Evolutionary conservation across 2,329 filamentous ascomycete genomes (phyloP).

Genomic region (Cladobotryum mycophilum): DNA sequence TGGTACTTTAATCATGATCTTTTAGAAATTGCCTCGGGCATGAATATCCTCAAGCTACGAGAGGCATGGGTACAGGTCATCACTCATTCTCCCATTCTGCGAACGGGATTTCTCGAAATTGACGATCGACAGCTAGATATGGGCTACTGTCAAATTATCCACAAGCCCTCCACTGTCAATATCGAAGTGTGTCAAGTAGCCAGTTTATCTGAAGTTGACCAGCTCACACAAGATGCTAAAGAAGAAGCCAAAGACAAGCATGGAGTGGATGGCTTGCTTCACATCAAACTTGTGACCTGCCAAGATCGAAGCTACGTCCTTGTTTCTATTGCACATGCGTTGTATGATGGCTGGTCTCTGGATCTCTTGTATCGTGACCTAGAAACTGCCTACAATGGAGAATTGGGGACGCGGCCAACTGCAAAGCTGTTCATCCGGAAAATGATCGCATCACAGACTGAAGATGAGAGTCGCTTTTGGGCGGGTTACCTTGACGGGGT

Average conservation of each 20-base stretch:
- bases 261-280: constrained; percentile 39
- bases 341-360: constrained; percentile 88
- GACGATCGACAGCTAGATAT: constrained; percentile 50
- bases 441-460: constrained; percentile 15
- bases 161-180: constrained; percentile 17
- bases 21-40: constrained; percentile 49
- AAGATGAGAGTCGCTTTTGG: constrained; percentile 56
- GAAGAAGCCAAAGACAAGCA: constrained; percentile 28
- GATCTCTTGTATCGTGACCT: constrained; percentile 67
- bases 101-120: constrained; percentile 66
- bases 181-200: constrained; percentile 17
- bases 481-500: constrained; percentile 54
- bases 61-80: constrained; percentile 58
- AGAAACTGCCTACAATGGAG: constrained; percentile 52
- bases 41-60: constrained; percentile 52
- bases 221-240: constrained; percentile 32
- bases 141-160: constrained; percentile 45
- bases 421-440: constrained; percentile 46
- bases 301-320: constrained; percentile 38
- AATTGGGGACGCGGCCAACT: constrained; percentile 34
- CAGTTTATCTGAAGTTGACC: constrained; percentile 26
- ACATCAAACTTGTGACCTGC: constrained; percentile 38
- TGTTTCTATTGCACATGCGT: constrained; percentile 74
- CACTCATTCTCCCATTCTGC: constrained; percentile 59
- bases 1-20: constrained; percentile 85